Evolutionary conservation across 257 asterid genomes (phyloP), one percentile per base, ranked within the genome.

Genomic region (Nicotiana sylvestris): DNA sequence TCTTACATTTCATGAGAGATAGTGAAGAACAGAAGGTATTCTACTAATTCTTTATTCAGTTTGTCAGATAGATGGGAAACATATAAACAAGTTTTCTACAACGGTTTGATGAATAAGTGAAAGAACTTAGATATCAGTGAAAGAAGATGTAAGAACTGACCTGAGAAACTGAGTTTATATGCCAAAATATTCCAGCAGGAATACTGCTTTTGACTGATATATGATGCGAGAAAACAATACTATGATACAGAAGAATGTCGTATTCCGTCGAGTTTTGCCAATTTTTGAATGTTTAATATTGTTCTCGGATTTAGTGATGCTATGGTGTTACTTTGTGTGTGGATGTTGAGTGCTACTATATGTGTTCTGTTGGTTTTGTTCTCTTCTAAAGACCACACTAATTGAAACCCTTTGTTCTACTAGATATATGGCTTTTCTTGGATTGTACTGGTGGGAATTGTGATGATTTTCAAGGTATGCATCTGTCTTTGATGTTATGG

Each of bases 391-490:
- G 61, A 72, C 21, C 12, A 12, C 53, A n/a, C 61, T 72, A 72
- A 72, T 55, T 4, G 25, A 25, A 72, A 25, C 61, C 33, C 79
- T 25, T 25, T 72, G 79, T 72, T 11, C 37, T 21, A 72, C 46
- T 84, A 96, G 99, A 85, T 94, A 49, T 96, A 96, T 80, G 98
- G 99, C 87, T 96, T 89, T 89, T 96, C 99, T 33, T 94, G 99
- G 99, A 90, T 90, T 83, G 98, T 87, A 33, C 94, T 96, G 64
- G 90, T 87, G 88, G 99, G 95, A 82, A 83, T 96, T 32, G 97
- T 90, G 67, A 69, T 96, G 90, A 87, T 96, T 76, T 96, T 91
- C 83, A 96, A 93, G 99, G 99, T 96, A 83, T 79, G 91, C 58
- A 6, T 32, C 25, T 81, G 81, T 64, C 49, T 58, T 25, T 51